Base-by-base conservation (phyloP, 208 protist genomes). In the Herpetomonas muscarum region DNA sequence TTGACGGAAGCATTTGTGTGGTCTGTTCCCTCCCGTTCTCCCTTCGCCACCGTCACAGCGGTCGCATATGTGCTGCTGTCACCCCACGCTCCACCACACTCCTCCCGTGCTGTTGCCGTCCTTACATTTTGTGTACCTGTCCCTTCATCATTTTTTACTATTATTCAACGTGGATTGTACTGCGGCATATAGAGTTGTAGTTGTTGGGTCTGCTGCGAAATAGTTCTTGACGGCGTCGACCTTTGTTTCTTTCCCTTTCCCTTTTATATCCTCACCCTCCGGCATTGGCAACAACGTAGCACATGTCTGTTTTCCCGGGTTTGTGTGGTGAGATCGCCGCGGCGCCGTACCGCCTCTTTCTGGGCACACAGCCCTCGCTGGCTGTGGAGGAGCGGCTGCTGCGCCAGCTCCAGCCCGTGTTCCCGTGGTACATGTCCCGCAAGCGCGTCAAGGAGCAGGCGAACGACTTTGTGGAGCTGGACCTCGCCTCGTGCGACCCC, bases 401-500 rank as follows among this genome's bases (percentile, higher is more conserved):
- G 15, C 69, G 89, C 2, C 85, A 95, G 42, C 32, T 92, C 48
- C 85, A 91, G 60, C 66, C 85, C 7, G 81, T 95, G 12, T 81
- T 84, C 61, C 71, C 89, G 41, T 95, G 89, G 85, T 92, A 91
- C 60, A 70, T 70, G 19, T 85, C 75, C 1, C 80, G 89, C 30
- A 90, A 88, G 66, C 82, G 79, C 22, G 80, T 95, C 34, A 90
- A 87, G 67, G 85, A 95, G 73, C 85, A 92, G 64, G 84, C 81
- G 34, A 95, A 81, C 55, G 81, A 91, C 57, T 95, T 90, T 54
- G 74, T 95, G 25, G 89, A 95, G 58, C 76, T 95, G 55, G 89
- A 95, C 56, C 67, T 92, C 26, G 82, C 81, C 52, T 80, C 81
- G 32, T 90, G 80, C 55, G 89, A 95, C 47, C 62, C 85, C 6